These are phyloP conservation scores for Boletellus dicymbophilus DNA, from an alignment of 1,284 basidiomycete species.

Conservation along the genomic window DNA sequence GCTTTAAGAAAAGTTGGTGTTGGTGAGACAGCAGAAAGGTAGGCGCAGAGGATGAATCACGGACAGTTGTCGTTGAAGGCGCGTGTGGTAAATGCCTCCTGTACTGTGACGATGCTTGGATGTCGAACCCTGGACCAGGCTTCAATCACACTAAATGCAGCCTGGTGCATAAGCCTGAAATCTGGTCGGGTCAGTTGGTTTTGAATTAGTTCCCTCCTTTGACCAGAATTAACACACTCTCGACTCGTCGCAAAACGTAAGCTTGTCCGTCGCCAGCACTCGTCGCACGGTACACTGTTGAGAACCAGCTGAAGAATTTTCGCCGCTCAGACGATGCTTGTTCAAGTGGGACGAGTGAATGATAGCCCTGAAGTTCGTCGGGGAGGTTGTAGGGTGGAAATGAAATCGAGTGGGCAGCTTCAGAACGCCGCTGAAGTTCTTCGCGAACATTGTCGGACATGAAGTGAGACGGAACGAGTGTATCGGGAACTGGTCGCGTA, in stretches of 20 bases:
- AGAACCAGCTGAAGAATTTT: slow-evolving; percentile 78
- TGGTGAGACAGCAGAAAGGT: slow-evolving; percentile 8
- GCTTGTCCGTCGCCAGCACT: slow-evolving; percentile 78
- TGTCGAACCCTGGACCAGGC: slow-evolving; percentile 87
- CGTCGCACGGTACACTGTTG: slow-evolving; percentile 82
- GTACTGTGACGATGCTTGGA: slow-evolving; percentile 84
- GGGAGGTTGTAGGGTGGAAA: slow-evolving; percentile 65
- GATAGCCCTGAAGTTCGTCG: slow-evolving; percentile 90
- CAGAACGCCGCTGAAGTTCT: slow-evolving; percentile 79
- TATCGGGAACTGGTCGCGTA: slow-evolving; percentile 58
- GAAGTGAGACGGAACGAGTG: slow-evolving; percentile 59
- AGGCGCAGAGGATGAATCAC: slow-evolving; percentile 29
- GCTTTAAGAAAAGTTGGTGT: too few species aligned
- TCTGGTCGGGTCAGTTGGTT: slow-evolving; percentile 47
- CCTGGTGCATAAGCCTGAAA: slow-evolving; percentile 81
- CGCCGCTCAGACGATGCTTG: slow-evolving; percentile 53
- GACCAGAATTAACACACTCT: slow-evolving; percentile 58
- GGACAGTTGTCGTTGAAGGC: slow-evolving; percentile 92
- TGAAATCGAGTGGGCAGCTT: slow-evolving; percentile 60
- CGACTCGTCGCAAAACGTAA: slow-evolving; percentile 83
- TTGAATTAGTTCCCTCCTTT: neutral
- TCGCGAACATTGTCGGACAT: slow-evolving; percentile 78
- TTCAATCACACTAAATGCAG: slow-evolving; percentile 85
- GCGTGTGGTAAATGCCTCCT: slow-evolving; percentile 95
- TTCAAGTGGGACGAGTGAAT: slow-evolving; percentile 84